Evolutionary conservation across 2,329 filamentous ascomycete species (phyloP).

Genomic region (Clathrospora elynae): DNA sequence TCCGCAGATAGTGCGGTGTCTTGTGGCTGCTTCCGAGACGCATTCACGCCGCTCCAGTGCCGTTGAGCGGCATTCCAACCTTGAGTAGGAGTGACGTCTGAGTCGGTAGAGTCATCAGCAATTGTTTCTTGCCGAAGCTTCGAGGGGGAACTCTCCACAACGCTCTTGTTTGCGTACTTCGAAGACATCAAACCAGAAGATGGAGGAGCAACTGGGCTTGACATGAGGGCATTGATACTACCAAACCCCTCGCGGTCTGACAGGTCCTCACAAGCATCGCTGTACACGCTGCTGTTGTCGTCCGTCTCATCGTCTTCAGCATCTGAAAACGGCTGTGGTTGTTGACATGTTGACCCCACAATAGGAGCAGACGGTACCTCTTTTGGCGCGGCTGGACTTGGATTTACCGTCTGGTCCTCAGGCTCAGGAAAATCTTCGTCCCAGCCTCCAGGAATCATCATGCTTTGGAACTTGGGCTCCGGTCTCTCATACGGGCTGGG

Average conservation of each 20-base stretch:
- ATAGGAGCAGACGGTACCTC: conserved; percentile 1
- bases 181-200: conserved; percentile 31
- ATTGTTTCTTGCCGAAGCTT: conserved; percentile 16
- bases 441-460: conserved; percentile 40
- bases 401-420: neutral
- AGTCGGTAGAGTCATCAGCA: conserved; percentile 13
- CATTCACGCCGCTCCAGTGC: conserved; percentile 71
- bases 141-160: conserved; percentile 19
- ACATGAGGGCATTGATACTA: conserved; percentile 74
- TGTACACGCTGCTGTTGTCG: conserved; percentile 65
- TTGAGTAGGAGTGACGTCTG: conserved; percentile 32
- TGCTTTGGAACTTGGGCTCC: conserved; percentile 33
- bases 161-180: conserved; percentile 28
- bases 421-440: conserved; percentile 36
- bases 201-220: conserved; percentile 57
- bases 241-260: conserved; percentile 70
- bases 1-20: conserved; percentile 10
- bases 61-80: conserved; percentile 72
- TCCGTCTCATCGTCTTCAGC: conserved; percentile 38
- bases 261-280: conserved; percentile 76
- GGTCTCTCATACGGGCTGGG: conserved; percentile 37
- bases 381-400: neutral
- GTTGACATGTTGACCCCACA: conserved; percentile 11
- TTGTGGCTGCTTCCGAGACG: conserved; percentile 59
- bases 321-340: conserved; percentile 4